Base-by-base conservation (phyloP, 2,329 filamentous ascomycete species). In the Orbilia oligospora region DNA sequence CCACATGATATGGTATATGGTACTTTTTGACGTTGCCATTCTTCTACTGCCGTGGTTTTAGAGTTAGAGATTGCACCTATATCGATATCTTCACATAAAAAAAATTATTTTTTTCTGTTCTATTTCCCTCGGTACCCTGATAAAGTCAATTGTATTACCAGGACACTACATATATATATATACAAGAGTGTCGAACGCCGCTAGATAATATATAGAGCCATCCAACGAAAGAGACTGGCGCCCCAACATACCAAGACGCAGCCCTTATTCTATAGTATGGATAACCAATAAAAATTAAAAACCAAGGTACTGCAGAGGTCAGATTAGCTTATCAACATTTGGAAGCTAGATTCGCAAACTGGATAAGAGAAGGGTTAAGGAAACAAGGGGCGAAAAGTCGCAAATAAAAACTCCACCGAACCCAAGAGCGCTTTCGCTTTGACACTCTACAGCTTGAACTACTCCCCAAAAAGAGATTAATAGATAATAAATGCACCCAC, bases 141-240 rank as follows among this genome's bases (percentile, higher is more conserved):
- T 3, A 3, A 27, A 51, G 14, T 18, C 33, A 16, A 44, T 46
- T 27, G 18, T 58, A 38, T 58, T 58, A 58, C 30, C 38, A n/a
- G 30, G 38, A 58, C 53, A 58, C 27, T 30, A 30, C 27, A 3
- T 30, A 30, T 64, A 48, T 20, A 10, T 44, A 44, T 48, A 46
- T 64, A 64, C 41, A 64, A 64, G 46, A 27, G 18, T 27, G 24
- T 16, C 8, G 38, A 58, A 58, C 53, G 53, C 53, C 53, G n/a
- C 18, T 18, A 3, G 8, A 33, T 55, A n/a, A n/a, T n/a, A n/a
- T n/a, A n/a, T n/a, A n/a, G n/a, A n/a, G n/a, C 33, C 49, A 18
- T 55, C 24, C 18, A 22, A 33, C 27, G n/a, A n/a, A n/a, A n/a
- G n/a, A 36, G 38, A 56, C 16, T 2, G n/a, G 27, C 12, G 53